These are phyloP conservation scores for Lipomyces kockii DNA, from an alignment of 805 yeast species.

Conservation along the genomic window DNA sequence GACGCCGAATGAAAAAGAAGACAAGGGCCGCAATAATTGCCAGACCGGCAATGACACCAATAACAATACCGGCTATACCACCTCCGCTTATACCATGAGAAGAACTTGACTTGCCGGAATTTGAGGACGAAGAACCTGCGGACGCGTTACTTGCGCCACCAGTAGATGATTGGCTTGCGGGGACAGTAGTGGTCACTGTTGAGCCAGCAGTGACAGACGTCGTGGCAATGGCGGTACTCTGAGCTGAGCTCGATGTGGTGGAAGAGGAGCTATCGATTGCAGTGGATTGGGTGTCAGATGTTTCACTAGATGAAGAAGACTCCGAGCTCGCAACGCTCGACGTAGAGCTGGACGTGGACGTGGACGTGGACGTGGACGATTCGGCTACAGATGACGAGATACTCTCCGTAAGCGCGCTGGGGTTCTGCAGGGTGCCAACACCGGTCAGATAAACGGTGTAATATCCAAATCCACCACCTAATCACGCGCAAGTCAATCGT, in stretches of 20 bases:
- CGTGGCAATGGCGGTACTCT: background rate
- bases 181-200: slow-evolving; percentile 37
- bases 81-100: slow-evolving; percentile 47
- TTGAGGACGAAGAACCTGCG: slow-evolving; percentile 36
- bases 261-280: slow-evolving; percentile 34
- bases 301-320: background rate
- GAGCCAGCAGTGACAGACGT: background rate
- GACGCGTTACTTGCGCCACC: slow-evolving; percentile 35
- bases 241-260: background rate
- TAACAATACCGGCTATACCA: slow-evolving; percentile 66
- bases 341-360: slow-evolving; percentile 47
- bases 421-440: slow-evolving; percentile 30
- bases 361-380: slow-evolving; percentile 14
- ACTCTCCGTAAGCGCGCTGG: slow-evolving; percentile 27
- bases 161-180: slow-evolving; percentile 19
- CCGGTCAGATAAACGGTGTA: slow-evolving; percentile 43
- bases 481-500: background rate
- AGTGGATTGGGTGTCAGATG: slow-evolving; percentile 37
- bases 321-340: slow-evolving; percentile 45
- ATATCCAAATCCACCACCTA: slow-evolving; percentile 54
- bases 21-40: slow-evolving; percentile 50
- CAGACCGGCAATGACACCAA: slow-evolving; percentile 57
- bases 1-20: slow-evolving; percentile 52
- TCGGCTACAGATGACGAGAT: slow-evolving; percentile 25
- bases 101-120: slow-evolving; percentile 38